A percentile compares a stretch with the other conserved stretches of the same genome.
These are phyloP conservation scores for Fraxinus floribunda DNA, from an alignment of 305 asterid genomes.

Conservation along the genomic window DNA sequence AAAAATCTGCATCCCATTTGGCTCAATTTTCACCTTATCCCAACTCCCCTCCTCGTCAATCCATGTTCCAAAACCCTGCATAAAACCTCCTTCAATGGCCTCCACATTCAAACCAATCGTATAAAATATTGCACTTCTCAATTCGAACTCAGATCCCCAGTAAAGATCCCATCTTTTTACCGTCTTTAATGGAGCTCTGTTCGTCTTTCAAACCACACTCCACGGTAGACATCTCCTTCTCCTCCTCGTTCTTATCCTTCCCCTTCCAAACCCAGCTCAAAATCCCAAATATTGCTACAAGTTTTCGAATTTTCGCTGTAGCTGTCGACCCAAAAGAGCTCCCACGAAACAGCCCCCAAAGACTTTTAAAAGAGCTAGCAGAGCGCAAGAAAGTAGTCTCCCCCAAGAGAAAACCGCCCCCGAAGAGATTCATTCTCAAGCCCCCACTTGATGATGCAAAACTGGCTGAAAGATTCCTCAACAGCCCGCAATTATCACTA, in stretches of 20 bases:
- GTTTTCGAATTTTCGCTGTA: constrained; percentile 46
- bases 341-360: constrained; percentile 86
- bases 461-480: constrained; percentile 78
- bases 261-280: constrained; percentile 58
- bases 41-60: neutral
- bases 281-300: constrained; percentile 36
- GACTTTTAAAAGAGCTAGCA: constrained; percentile 79
- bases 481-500: constrained; percentile 85
- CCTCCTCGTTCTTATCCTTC: constrained; percentile 61
- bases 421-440: constrained; percentile 72
- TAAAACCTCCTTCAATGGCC: constrained; percentile 43
- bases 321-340: constrained; percentile 78
- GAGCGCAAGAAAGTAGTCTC: constrained; percentile 72
- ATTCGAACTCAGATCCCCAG: neutral
- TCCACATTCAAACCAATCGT: constrained; percentile 9
- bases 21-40: constrained; percentile 35
- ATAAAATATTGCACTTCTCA: constrained; percentile 1
- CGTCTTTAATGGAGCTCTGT: constrained; percentile 55
- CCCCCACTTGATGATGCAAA: constrained; percentile 82
- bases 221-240: constrained; percentile 63
- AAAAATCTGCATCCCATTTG: neutral
- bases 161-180: neutral
- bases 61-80: constrained; percentile 34
- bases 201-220: constrained; percentile 56
- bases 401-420: constrained; percentile 71